Evolutionary conservation across 176 grass and related monocot genomes (phyloP), one percentile per base, ranked within the genome.

Genomic region (Bothriochloa decipiens): DNA sequence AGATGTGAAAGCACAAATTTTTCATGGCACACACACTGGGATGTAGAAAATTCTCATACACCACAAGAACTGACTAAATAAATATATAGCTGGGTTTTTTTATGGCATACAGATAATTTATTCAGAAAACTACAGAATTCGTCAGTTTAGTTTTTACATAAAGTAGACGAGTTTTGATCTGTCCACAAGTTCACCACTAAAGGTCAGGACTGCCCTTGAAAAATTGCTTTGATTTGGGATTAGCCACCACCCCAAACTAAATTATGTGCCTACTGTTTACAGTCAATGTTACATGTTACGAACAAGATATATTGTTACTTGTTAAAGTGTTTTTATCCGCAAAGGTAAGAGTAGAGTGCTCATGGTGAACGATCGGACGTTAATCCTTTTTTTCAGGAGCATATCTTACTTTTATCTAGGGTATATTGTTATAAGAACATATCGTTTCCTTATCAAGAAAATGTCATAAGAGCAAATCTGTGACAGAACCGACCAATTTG

Each of bases 381-480:
- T 25, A 73, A 17, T 70, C 6, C 25, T 74, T 42, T 26, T 58
- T 84, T 68, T 36, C 0, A 13, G 20, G 68, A 80, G 28, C 60
- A 75, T 80, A 75, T 60, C 35, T 27, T 72, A 45, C 11, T 45
- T 43, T 43, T 72, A 42, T 9, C 40, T 10, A 46, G 39, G 18
- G 11, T 72, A 71, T 71, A 72, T 72, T 49, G 46, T 18, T 29
- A 72, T 26, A 45, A 45, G 70, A 81, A 40, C 39, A 49, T 62
- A 62, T 70, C 37, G 68, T 76, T 26, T 72, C 11, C 68, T 71
- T 32, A 32, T 32, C 22, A 12, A 42, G 11, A 71, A 57, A 81
- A 60, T 79, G 72, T 26, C 64, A 29, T 80, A 80, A 74, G 57
- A 68, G 68, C 75, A 66, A 73, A 57, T n/a, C n/a, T n/a, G n/a